Evolutionary conservation across 768 basidiomycete species (phyloP), one percentile per base, ranked within the genome.

Genomic region (Tulasnella sp.): DNA sequence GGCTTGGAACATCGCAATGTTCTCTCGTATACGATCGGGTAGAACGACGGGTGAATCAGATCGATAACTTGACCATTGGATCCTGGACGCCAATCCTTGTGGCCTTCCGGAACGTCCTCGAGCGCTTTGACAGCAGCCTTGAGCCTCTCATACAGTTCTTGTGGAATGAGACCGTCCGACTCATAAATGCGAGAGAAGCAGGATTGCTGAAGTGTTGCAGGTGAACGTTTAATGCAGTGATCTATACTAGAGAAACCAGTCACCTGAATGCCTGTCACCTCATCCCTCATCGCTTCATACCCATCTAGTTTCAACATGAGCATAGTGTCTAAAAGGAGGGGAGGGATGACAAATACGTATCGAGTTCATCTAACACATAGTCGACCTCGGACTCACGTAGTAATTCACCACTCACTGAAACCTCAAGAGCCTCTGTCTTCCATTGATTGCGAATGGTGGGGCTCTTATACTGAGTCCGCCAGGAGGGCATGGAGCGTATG

Each of bases 31-130:
- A 75, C 74, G 14, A 78, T 36, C 40, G 74, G 74, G 72, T 75
- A 79, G 44, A 78, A 74, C 32, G 76, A 75, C 26, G 78, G 77
- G 52, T 78, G 78, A 7, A 79, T 75, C 41, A 79, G 74, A 70
- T 78, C 77, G 22, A 79, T 77, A 4, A 79, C 79, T 32, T 75
- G 75, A 19, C 73, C 62, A 41, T 78, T 72, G 3, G 77, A 77
- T n/a, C 75, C 69, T 9, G 67, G 79, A 59, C 78, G 79, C 79
- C 79, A 80, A 74, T 80, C 79, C 42, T 75, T 77, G 47, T 74
- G n/a, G 2, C 66, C 67, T 4, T 76, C 76, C 0, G 77, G 75
- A 0, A 77, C 72, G 40, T 78, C 69, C 44, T 79, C 77, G 19
- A 79, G 77, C 5, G 29, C 34, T 29, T 44, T 32, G 14, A 74